Evolutionary conservation across 176 grass and related monocot genomes (phyloP).

Genomic region (Coix lacrymajobi): DNA sequence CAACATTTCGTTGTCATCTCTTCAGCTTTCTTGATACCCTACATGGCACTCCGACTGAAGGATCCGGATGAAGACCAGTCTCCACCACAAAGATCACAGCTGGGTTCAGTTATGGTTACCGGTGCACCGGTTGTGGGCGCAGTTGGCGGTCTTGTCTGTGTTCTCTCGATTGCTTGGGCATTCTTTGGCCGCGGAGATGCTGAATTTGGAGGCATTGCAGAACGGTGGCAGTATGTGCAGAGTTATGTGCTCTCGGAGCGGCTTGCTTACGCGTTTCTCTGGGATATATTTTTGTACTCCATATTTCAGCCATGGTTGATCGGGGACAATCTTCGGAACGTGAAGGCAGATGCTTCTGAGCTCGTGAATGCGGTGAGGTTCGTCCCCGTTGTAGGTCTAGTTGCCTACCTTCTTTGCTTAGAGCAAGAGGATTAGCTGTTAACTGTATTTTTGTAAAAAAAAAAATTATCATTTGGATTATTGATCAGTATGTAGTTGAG

Average conservation of each 20-base stretch:
- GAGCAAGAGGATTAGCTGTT: slow-evolving; percentile 24
- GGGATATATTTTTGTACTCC: slow-evolving; percentile 79
- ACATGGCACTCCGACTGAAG: slow-evolving; percentile 92
- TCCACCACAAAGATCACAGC: slow-evolving; percentile 31
- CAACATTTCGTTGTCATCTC: background rate
- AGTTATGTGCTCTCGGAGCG: slow-evolving; percentile 66
- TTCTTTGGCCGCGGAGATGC: slow-evolving; percentile 46
- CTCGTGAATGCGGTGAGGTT: slow-evolving; percentile 56
- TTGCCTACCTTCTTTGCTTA: slow-evolving; percentile 66
- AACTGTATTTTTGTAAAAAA: background rate
- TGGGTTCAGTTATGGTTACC: slow-evolving; percentile 61
- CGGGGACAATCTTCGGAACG: slow-evolving; percentile 67
- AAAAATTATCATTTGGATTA: background rate
- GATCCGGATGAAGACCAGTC: slow-evolving; percentile 30
- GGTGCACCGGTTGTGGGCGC: slow-evolving; percentile 52
- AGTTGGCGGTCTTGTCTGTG: slow-evolving; percentile 44
- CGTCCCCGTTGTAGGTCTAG: slow-evolving; percentile 67
- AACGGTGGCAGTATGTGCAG: slow-evolving; percentile 53
- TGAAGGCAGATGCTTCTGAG: slow-evolving; percentile 29
- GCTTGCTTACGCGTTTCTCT: slow-evolving; percentile 74
- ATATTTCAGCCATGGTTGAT: slow-evolving; percentile 96
- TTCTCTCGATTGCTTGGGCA: slow-evolving; percentile 60
- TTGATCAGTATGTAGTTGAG: background rate
- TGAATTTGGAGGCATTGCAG: slow-evolving; percentile 50
- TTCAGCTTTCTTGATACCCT: slow-evolving; percentile 92